Percentiles rank a stretch among this genome's conserved stretches.
These are phyloP conservation scores for Mucor irregularis DNA, from an alignment of 371 early-diverging fungal genomes.

Conservation along the genomic window DNA sequence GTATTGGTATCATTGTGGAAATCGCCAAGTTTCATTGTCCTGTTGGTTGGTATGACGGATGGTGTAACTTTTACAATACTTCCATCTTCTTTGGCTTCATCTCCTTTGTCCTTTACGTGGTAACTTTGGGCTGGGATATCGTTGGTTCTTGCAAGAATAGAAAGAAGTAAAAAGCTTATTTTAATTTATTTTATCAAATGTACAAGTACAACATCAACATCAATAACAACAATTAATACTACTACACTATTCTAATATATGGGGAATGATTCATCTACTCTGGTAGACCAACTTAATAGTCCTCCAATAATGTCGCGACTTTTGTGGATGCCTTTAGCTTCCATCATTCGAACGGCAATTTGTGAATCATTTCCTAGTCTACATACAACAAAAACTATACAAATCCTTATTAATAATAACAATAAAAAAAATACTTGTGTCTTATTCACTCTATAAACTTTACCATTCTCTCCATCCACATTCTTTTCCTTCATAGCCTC, in stretches of 20 bases:
- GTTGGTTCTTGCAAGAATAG: constrained; percentile 27
- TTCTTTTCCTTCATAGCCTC: constrained; percentile 26
- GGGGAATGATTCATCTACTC: constrained; percentile 83
- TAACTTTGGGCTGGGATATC: constrained; percentile 50
- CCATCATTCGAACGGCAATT: constrained; percentile 72
- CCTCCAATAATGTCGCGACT: constrained; percentile 85
- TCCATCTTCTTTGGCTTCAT: constrained; percentile 57
- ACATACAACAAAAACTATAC: constrained; percentile 83
- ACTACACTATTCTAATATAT: constrained; percentile 70
- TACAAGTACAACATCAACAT: no score
- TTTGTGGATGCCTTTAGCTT: constrained; percentile 50
- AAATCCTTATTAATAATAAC: background rate
- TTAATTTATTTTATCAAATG: background rate
- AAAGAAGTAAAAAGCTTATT: background rate
- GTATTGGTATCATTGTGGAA: constrained; percentile 59
- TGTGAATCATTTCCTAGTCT: constrained; percentile 92
- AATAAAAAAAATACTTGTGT: background rate
- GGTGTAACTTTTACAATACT: constrained; percentile 64
- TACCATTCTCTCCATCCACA: constrained; percentile 30
- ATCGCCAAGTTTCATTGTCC: constrained; percentile 51
- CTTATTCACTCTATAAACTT: constrained; percentile 4
- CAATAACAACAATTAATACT: no score
- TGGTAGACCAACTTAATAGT: constrained; percentile 70
- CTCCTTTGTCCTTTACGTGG: constrained; percentile 49
- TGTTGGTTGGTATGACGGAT: constrained; percentile 42